A percentile compares a stretch with the other conserved stretches of the same genome.
Conservation (phyloP, 2,329 filamentous ascomycete genomes). For the Catunica adiposa region DNA sequence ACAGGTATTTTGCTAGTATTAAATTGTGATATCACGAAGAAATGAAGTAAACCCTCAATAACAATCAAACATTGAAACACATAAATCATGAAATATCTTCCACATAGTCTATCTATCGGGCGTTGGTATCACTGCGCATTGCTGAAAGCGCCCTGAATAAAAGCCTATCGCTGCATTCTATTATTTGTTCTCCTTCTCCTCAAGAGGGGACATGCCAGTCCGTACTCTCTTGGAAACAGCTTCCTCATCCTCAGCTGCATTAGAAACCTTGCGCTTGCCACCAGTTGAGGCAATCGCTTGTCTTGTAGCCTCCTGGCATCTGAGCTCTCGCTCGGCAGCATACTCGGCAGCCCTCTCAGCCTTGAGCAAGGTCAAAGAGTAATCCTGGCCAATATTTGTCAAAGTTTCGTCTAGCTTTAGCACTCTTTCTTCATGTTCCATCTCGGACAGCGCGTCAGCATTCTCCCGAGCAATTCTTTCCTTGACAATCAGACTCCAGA, state of each 20-base stretch:
- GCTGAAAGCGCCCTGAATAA: no score
- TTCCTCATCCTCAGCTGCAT: not conserved
- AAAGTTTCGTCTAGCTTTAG: constrained; percentile 57
- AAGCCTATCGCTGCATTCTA: no score
- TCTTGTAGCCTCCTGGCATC: not conserved
- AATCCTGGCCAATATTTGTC: constrained; percentile 52
- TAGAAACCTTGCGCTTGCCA: not conserved
- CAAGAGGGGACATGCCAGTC: not conserved
- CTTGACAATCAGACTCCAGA: constrained; percentile 65
- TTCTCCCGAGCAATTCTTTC: constrained; percentile 63
- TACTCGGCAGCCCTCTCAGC: constrained; percentile 23
- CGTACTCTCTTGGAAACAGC: not conserved
- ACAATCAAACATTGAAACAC: constrained; percentile 16
- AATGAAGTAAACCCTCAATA: constrained; percentile 14
- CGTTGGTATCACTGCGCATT: no score
- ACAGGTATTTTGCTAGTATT: not conserved
- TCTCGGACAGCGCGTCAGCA: constrained; percentile 49
- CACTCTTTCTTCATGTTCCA: constrained; percentile 51
- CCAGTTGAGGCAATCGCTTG: not conserved
- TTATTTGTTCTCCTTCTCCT: not conserved
- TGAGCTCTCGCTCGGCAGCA: not conserved
- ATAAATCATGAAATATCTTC: not conserved
- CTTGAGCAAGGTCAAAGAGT: constrained; percentile 44
- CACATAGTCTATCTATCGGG: not conserved
- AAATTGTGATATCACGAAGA: constrained; percentile 2